Evolutionary conservation across 805 yeast species (phyloP).

Genomic region (Sugiyamaella boreocaroliniensis): DNA sequence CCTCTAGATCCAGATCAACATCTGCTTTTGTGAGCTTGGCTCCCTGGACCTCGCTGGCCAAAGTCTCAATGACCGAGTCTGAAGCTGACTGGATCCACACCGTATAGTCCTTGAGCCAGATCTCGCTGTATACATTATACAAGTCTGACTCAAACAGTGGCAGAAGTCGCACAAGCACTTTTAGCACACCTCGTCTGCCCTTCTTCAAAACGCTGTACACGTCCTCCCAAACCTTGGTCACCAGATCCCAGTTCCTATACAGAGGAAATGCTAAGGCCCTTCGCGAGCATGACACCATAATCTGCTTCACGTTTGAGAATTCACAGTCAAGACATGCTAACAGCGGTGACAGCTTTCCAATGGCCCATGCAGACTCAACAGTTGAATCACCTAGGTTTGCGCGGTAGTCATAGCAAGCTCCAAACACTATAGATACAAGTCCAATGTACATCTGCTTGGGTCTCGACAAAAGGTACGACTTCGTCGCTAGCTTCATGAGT

Average conservation of each 20-base stretch:
- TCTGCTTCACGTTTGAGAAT: slow-evolving; percentile 41
- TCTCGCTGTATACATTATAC: slow-evolving; percentile 75
- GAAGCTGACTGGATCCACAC: slow-evolving; percentile 61
- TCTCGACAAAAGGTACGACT: slow-evolving; percentile 46
- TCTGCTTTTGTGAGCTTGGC: slow-evolving; percentile 18
- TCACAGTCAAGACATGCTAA: slow-evolving; percentile 58
- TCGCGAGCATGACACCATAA: slow-evolving; percentile 57
- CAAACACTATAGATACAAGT: slow-evolving; percentile 61
- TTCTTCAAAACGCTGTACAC: slow-evolving; percentile 55
- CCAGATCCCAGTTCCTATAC: slow-evolving; percentile 61
- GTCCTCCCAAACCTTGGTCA: slow-evolving; percentile 65
- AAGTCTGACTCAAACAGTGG: slow-evolving; percentile 67
- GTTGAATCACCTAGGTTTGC: slow-evolving; percentile 65
- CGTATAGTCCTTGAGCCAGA: slow-evolving; percentile 69
- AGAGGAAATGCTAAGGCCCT: slow-evolving; percentile 76
- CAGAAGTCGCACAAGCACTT: slow-evolving; percentile 51
- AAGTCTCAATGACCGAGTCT: slow-evolving; percentile 50
- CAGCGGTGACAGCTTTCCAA: slow-evolving; percentile 82
- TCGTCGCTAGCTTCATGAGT: slow-evolving; percentile 64
- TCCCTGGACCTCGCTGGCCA: slow-evolving; percentile 57
- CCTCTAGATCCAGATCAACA: slow-evolving; percentile 21
- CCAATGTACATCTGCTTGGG: slow-evolving; percentile 54
- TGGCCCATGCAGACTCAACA: slow-evolving; percentile 89
- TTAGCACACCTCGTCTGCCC: slow-evolving; percentile 63
- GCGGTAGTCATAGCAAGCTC: slow-evolving; percentile 67